Conservation (phyloP, 2,329 filamentous ascomycete species). For the Alternaria viburni region DNA sequence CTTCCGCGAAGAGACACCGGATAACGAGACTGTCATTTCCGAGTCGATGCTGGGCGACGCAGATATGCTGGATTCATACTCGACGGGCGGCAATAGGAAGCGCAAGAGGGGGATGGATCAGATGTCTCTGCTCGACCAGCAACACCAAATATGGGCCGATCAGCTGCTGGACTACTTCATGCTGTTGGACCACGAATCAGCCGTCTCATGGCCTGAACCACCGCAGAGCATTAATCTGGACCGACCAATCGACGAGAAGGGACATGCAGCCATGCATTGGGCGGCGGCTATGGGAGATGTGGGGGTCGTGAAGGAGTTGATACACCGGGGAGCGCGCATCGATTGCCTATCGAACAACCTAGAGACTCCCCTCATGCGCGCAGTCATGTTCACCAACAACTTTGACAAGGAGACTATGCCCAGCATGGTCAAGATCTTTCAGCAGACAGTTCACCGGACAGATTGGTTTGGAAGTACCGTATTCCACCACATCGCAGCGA, state of each 20-base stretch:
- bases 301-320: constrained; percentile 86
- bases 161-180: constrained; percentile 96
- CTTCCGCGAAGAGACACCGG: constrained; percentile 80
- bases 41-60: constrained; percentile 87
- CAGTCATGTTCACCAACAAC: constrained; percentile 96
- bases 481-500: constrained; percentile 91
- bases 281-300: constrained; percentile 96
- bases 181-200: constrained; percentile 78
- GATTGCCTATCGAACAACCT: constrained; percentile 67
- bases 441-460: constrained; percentile 78
- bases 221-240: constrained; percentile 88
- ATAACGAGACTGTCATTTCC: constrained; percentile 82
- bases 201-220: constrained; percentile 73
- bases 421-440: constrained; percentile 79
- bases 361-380: constrained; percentile 93
- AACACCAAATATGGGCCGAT: constrained; percentile 90
- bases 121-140: constrained; percentile 73
- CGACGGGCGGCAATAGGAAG: constrained; percentile 63
- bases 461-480: constrained; percentile 86
- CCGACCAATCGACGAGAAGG: constrained; percentile 89
- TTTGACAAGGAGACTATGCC: constrained; percentile 93
- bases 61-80: constrained; percentile 72
- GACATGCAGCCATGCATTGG: constrained; percentile 95
- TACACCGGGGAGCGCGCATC: constrained; percentile 77
- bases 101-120: constrained; percentile 76